phyloP scores from a whole-genome alignment of 768 basidiomycete genomes.

The Pisolithus orientalis region DNA sequence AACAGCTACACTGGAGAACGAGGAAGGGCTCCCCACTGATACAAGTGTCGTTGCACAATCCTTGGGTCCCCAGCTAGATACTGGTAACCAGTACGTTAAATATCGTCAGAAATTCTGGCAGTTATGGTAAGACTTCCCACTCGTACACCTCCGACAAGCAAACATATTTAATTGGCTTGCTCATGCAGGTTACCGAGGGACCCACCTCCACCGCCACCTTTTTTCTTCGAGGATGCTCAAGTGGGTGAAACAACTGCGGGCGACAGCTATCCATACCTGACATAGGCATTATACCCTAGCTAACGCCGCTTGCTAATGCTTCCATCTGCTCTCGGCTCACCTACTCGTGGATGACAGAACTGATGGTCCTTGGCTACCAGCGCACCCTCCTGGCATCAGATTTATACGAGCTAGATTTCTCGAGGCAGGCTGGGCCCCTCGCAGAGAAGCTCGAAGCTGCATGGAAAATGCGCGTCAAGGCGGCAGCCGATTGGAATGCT shows the following conservation, averaged over 20 bases:
- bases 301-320: constrained; percentile 54
- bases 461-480: constrained; percentile 42
- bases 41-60: not conserved
- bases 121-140: constrained; percentile 36
- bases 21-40: not conserved
- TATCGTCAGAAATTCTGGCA: constrained; percentile 49
- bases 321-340: constrained; percentile 55
- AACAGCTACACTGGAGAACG: not conserved
- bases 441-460: constrained; percentile 49
- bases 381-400: constrained; percentile 70
- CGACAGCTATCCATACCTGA: not conserved
- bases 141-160: not conserved
- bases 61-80: constrained; percentile 31
- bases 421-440: constrained; percentile 43
- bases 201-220: constrained; percentile 50
- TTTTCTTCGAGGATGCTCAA: constrained; percentile 49
- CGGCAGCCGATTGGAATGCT: constrained; percentile 52
- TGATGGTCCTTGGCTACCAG: constrained; percentile 65
- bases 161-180: not conserved
- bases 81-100: constrained; percentile 32
- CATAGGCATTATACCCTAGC: constrained; percentile 15
- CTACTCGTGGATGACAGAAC: constrained; percentile 58
- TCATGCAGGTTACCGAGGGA: constrained; percentile 49
- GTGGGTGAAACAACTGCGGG: constrained; percentile 20
- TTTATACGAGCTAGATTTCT: constrained; percentile 58